Conservation (phyloP, 768 basidiomycete genomes). For the Kwoniella sp. region DNA sequence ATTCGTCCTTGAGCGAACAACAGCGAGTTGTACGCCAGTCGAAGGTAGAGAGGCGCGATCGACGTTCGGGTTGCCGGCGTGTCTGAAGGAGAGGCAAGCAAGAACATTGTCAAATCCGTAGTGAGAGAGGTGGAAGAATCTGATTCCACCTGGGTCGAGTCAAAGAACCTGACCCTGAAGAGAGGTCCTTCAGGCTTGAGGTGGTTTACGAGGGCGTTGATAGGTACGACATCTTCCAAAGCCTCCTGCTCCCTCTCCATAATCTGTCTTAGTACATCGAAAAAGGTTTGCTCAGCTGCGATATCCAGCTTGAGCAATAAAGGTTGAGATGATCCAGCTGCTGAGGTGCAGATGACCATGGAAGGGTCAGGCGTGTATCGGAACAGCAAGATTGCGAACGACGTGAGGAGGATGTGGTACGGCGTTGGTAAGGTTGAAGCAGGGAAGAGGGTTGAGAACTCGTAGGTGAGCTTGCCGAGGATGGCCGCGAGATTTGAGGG, state of each 20-base stretch:
- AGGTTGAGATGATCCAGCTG: constrained; percentile 69
- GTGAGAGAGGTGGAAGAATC: constrained; percentile 67
- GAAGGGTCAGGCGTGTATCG: constrained; percentile 95
- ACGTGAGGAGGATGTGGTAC: constrained; percentile 88
- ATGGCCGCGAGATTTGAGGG: constrained; percentile 69
- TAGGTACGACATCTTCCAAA: constrained; percentile 76
- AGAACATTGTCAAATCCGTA: constrained; percentile 89
- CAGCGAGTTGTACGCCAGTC: constrained; percentile 90
- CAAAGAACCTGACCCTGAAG: constrained; percentile 95
- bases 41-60: constrained; percentile 73
- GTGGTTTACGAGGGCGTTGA: constrained; percentile 71
- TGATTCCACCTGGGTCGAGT: constrained; percentile 58
- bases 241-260: constrained; percentile 82
- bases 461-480: constrained; percentile 75
- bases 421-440: constrained; percentile 63
- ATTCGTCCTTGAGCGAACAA: constrained; percentile 82
- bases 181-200: constrained; percentile 62
- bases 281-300: constrained; percentile 83
- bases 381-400: constrained; percentile 86
- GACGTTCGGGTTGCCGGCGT: constrained; percentile 61
- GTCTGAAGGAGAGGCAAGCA: constrained; percentile 64
- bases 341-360: constrained; percentile 78
- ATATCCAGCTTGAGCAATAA: constrained; percentile 80
- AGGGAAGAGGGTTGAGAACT: constrained; percentile 43
- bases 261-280: constrained; percentile 81